A percentile compares a stretch with the other conserved stretches of the same genome.
Conservation (phyloP, 2,329 filamentous ascomycete genomes). For the Trichoderma guizhouense region DNA sequence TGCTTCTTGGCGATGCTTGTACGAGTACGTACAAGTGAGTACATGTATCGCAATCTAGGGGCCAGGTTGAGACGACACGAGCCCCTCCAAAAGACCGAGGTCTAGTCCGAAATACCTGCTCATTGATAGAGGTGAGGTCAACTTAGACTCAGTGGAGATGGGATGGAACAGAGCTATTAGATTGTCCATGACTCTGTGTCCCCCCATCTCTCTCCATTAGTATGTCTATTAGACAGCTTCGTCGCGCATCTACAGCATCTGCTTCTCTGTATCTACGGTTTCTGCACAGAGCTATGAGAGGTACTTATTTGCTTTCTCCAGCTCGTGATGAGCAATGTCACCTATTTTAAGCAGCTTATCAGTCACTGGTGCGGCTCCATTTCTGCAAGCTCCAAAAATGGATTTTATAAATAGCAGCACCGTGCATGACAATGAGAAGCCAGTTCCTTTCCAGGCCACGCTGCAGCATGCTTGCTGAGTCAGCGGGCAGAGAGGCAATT, state of each 20-base stretch:
- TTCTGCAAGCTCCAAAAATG: neutral
- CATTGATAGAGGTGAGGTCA: neutral
- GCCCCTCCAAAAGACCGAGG: conserved; percentile 11
- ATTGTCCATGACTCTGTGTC: neutral
- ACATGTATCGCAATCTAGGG: neutral
- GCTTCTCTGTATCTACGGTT: neutral
- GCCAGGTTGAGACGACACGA: neutral
- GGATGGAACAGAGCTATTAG: neutral
- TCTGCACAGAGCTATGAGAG: neutral
- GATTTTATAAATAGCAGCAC: neutral
- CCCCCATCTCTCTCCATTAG: neutral
- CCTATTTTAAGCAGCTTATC: neutral
- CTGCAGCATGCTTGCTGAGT: neutral
- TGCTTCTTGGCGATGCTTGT: neutral
- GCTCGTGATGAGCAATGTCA: neutral
- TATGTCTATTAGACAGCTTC: neutral
- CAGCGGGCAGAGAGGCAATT: neutral
- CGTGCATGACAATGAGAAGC: neutral
- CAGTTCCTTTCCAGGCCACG: neutral
- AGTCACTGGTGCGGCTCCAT: neutral
- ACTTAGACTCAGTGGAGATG: neutral
- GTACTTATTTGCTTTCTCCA: neutral
- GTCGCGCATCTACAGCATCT: neutral
- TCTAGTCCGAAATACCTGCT: neutral
- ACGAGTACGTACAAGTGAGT: neutral